phyloP scores from a whole-genome alignment of 805 yeast genomes.

The Metschnikowia arizonensis region DNA sequence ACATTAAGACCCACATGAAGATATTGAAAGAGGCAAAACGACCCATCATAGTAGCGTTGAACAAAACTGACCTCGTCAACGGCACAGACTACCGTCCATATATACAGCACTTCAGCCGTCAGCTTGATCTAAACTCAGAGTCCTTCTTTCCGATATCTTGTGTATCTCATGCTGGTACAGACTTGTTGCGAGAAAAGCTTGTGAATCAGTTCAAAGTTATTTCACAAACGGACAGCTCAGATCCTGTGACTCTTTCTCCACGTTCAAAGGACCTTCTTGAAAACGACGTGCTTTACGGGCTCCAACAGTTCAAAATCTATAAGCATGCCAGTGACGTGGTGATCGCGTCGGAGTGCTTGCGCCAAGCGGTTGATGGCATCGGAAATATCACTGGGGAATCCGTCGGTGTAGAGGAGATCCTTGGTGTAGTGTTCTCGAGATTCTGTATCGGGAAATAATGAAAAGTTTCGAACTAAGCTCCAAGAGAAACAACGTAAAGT shows the following conservation, averaged over 20 bases:
- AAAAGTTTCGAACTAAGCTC: conserved; percentile 4
- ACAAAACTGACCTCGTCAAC: conserved; percentile 53
- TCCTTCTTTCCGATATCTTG: conserved; percentile 54
- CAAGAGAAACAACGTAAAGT: conserved; percentile 27
- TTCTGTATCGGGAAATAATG: conserved; percentile 87
- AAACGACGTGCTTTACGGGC: conserved; percentile 74
- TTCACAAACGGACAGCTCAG: conserved; percentile 47
- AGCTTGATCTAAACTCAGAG: conserved; percentile 14
- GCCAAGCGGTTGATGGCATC: conserved; percentile 74
- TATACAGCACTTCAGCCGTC: conserved; percentile 7
- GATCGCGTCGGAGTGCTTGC: conserved; percentile 72
- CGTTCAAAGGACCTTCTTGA: conserved; percentile 70
- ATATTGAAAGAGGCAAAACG: conserved; percentile 26
- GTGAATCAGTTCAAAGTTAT: conserved; percentile 45
- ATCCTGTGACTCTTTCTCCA: conserved; percentile 69
- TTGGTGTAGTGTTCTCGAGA: conserved; percentile 85
- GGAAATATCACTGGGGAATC: conserved; percentile 91
- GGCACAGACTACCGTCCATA: conserved; percentile 9
- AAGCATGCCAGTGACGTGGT: conserved; percentile 64
- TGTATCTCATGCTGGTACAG: conserved; percentile 51
- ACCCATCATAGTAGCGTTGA: conserved; percentile 45
- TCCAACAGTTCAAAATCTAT: conserved; percentile 55
- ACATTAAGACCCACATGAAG: conserved; percentile 38
- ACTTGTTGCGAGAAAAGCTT: conserved; percentile 39
- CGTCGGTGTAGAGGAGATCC: conserved; percentile 82